A percentile compares a stretch with the other conserved stretches of the same genome.
Evolutionary conservation across 345 rosid genomes (phyloP).

Genomic region (Sonneratia caseolaris): DNA sequence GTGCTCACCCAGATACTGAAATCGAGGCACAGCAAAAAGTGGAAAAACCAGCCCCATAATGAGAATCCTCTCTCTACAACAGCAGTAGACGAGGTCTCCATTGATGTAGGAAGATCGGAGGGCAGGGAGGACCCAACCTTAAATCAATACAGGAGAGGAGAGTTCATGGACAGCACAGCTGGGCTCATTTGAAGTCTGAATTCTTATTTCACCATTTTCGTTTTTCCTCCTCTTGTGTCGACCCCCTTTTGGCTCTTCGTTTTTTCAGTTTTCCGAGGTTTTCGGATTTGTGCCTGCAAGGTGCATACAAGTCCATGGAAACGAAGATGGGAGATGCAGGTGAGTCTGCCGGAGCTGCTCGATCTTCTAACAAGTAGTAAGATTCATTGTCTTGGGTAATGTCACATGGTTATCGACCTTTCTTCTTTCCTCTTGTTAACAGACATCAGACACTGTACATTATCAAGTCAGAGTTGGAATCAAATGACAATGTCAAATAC

Average conservation of each 20-base stretch:
- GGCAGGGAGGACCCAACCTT: constrained; percentile 21
- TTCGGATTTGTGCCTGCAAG: constrained; percentile 13
- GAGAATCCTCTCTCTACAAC: constrained; percentile 35
- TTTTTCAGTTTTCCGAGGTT: background rate
- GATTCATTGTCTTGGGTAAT: constrained; percentile 12
- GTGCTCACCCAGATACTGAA: constrained; percentile 65
- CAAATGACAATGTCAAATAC: background rate
- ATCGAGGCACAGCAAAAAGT: constrained; percentile 40
- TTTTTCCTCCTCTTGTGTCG: constrained; percentile 8
- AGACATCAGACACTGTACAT: constrained; percentile 3
- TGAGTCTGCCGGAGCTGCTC: constrained; percentile 6
- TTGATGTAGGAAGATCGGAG: constrained; percentile 36
- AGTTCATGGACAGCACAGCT: constrained; percentile 55
- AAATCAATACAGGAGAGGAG: constrained; percentile 48
- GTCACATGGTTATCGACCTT: constrained; percentile 19
- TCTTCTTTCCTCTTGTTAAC: background rate
- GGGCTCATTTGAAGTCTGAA: constrained; percentile 42
- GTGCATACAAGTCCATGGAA: background rate
- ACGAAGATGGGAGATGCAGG: constrained; percentile 13
- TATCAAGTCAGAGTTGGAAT: background rate
- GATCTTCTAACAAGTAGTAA: constrained; percentile 5
- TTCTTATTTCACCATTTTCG: constrained; percentile 6
- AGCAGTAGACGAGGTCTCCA: constrained; percentile 31
- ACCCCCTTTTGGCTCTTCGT: background rate
- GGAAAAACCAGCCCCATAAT: constrained; percentile 18